These are phyloP conservation scores for Stipa capillata DNA, from an alignment of 176 grass and related monocot genomes.

Conservation along the genomic window DNA sequence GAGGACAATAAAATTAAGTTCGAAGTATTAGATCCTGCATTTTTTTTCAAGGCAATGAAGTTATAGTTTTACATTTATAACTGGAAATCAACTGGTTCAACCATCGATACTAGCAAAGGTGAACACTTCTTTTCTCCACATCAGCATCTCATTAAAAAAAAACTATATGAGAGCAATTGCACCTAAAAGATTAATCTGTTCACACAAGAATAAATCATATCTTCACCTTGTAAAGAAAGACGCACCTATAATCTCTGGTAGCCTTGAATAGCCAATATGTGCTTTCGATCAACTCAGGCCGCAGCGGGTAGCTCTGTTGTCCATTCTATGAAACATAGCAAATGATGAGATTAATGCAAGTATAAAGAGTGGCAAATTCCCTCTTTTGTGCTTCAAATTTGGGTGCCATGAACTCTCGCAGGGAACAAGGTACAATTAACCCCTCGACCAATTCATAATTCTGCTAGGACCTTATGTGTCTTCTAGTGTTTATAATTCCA, in stretches of 20 bases:
- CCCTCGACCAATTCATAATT: no score
- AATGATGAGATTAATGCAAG: background rate
- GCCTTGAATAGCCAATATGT: conserved; percentile 98
- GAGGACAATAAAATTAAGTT: background rate
- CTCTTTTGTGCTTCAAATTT: no score
- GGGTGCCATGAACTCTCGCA: no score
- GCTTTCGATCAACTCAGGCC: conserved; percentile 97
- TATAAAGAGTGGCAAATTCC: background rate
- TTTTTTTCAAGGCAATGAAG: background rate
- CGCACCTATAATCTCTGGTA: conserved; percentile 93
- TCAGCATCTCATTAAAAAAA: background rate
- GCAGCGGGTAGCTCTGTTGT: conserved; percentile 82
- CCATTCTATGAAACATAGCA: conserved; percentile 50
- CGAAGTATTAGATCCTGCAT: background rate
- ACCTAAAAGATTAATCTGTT: background rate
- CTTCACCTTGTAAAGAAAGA: conserved; percentile 39
- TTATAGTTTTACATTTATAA: background rate
- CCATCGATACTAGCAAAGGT: background rate
- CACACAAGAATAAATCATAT: background rate
- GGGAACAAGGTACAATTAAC: no score
- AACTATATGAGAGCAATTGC: background rate
- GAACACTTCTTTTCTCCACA: background rate
- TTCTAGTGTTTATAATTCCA: background rate
- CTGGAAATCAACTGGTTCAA: background rate
- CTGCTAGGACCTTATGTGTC: background rate